phyloP scores from a whole-genome alignment of 208 protist species.

The Acanthamoeba lenticulata region DNA sequence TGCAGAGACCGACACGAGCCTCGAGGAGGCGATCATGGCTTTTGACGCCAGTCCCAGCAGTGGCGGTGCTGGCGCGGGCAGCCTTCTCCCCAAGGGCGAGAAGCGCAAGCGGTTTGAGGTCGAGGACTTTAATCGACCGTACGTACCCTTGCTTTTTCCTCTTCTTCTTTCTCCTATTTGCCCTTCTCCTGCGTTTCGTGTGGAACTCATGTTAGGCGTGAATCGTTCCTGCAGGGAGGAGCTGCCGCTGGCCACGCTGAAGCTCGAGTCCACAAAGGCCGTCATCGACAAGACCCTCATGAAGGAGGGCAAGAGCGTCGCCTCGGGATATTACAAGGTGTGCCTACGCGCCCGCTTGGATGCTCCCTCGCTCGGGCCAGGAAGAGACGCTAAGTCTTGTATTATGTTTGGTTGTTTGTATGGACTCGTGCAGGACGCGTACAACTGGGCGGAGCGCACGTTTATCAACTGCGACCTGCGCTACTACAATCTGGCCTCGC shows the following conservation, averaged over 20 bases:
- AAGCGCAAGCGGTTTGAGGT: conserved; percentile 28
- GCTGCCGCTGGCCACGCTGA: background rate
- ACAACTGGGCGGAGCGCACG: conserved; percentile 13
- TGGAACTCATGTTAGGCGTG: background rate
- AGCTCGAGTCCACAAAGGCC: conserved; percentile 22
- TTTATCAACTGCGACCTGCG: conserved; percentile 64
- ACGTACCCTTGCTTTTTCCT: background rate
- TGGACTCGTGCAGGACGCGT: background rate
- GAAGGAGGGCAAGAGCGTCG: conserved; percentile 42
- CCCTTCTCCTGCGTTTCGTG: background rate
- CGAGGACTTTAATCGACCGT: conserved; percentile 13
- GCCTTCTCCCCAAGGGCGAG: background rate
- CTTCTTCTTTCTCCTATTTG: background rate
- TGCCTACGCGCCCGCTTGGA: background rate
- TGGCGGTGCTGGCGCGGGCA: background rate
- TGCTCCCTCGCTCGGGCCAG: no score
- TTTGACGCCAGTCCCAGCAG: background rate
- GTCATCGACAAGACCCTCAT: conserved; percentile 48
- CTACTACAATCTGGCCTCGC: conserved; percentile 63
- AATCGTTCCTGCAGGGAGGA: background rate
- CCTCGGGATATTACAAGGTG: background rate
- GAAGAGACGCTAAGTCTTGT: no score
- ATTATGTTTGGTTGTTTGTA: no score
- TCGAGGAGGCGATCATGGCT: background rate
- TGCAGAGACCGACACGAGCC: background rate